phyloP scores from a whole-genome alignment of 139 green algal genomes.

The Dunaliella primolecta region DNA sequence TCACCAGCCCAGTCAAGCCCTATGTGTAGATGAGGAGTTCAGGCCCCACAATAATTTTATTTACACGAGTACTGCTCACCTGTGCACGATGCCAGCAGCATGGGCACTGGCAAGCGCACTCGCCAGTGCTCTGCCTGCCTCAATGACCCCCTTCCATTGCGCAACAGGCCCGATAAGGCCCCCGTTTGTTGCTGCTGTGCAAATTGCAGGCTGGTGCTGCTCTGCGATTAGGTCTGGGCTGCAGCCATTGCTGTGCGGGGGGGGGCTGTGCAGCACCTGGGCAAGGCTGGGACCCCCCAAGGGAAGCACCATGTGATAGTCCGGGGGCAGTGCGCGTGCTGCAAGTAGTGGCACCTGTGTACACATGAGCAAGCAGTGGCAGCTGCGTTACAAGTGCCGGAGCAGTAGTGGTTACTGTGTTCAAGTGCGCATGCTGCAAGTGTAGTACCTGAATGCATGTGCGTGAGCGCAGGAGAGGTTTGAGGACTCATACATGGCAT shows the following conservation, averaged over 20 bases:
- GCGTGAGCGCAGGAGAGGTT: too few relatives aligned
- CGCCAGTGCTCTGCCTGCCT: conserved; percentile 28
- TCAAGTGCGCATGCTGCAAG: too few relatives aligned
- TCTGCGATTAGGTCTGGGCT: conserved; percentile 42
- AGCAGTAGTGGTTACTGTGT: too few relatives aligned
- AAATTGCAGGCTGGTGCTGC: conserved; percentile 13
- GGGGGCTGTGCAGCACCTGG: conserved; percentile 47
- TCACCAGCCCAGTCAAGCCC: too few relatives aligned
- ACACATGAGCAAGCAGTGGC: too few relatives aligned
- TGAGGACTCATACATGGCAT: too few relatives aligned
- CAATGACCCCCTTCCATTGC: not conserved
- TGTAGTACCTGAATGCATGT: too few relatives aligned
- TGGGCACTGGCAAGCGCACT: conserved; percentile 51
- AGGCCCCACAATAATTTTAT: too few relatives aligned
- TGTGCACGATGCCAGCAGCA: conserved; percentile 66
- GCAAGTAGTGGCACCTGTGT: conserved; percentile 36
- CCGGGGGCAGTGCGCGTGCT: conserved; percentile 62
- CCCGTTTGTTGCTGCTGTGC: too few relatives aligned
- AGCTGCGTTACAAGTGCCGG: too few relatives aligned
- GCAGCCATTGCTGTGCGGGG: conserved; percentile 29
- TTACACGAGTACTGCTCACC: too few relatives aligned
- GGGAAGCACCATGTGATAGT: conserved; percentile 65
- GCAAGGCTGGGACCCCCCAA: conserved; percentile 53
- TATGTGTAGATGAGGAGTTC: too few relatives aligned
- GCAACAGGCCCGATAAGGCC: not conserved